Evolutionary conservation across 139 green algal species (phyloP), one percentile per base, ranked within the genome.

Genomic region (Gonium pectorale): DNA sequence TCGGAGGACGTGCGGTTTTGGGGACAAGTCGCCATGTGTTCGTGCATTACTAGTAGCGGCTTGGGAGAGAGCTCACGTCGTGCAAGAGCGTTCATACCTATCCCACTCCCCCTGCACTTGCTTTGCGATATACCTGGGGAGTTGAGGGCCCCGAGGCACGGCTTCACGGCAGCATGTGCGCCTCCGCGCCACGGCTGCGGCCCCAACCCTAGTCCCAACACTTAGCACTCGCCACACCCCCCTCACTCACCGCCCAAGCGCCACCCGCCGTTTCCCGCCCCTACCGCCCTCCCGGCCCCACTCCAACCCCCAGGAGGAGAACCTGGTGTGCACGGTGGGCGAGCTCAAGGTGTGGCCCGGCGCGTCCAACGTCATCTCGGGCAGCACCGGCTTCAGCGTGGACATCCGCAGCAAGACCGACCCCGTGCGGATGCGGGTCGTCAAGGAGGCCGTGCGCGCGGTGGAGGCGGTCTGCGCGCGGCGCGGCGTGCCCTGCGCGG

Each of bases 321-420:
- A 78, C 67, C 92, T 99, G 79, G 95, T 99, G 62, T 99, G 96
- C 89, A 99, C 96, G 1, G 95, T 97, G 46, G 96, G 96, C n/a
- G 87, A 94, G 9, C 37, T 98, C 29, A 80, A 52, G 3, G 80
- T 98, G 21, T 96, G 91, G 88, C 96, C 96, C 2, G 93, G 92
- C 19, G 95, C 92, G 22, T 94, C 72, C 82, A 99, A 99, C 86
- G 96, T 99, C 52, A 98, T 99, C 52, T 73, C 95, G 5, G 90
- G 93, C 27, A 79, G 80, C 29, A 83, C 84, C 15, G 90, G 93
- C n/a, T 91, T 96, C 72, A 93, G 84, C n/a, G 51, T 97, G 0
- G 94, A 97, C 78, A 89, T 97, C 38, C 91, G 93, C 60, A 72
- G 71, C 51, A 90, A 90, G 85, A 68, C 43, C 26, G 69, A 81